phyloP scores from a whole-genome alignment of 2,329 filamentous ascomycete species.

The Nannizziopsis arthrosporioides region DNA sequence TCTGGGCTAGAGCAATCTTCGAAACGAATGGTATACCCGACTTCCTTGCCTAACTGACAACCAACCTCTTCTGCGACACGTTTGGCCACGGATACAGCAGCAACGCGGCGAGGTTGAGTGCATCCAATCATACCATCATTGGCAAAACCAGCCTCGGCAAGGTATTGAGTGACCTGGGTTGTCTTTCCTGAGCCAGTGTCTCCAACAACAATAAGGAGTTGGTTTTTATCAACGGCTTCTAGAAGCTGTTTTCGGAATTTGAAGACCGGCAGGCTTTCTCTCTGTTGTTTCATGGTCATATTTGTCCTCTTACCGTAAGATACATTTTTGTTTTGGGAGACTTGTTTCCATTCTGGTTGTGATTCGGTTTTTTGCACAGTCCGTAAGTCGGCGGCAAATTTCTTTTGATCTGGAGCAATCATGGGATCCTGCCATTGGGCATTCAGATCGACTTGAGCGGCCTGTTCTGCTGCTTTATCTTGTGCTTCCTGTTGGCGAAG shows the following conservation, averaged over 20 bases:
- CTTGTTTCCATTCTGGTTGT: conserved; percentile 86
- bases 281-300: conserved; percentile 89
- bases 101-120: conserved; percentile 91
- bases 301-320: conserved; percentile 75
- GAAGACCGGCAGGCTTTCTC: conserved; percentile 78
- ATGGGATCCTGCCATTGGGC: conserved; percentile 97
- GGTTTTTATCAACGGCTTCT: conserved; percentile 74
- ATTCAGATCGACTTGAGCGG: conserved; percentile 66
- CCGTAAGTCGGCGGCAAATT: conserved; percentile 80
- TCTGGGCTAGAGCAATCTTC: conserved; percentile 81
- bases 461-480: conserved; percentile 61
- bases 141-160: conserved; percentile 83
- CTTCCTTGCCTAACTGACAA: conserved; percentile 77
- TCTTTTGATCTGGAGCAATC: conserved; percentile 69
- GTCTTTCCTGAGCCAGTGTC: conserved; percentile 97
- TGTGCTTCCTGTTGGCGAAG: conserved; percentile 78
- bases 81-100: conserved; percentile 94
- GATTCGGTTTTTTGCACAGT: conserved; percentile 49
- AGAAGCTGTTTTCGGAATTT: conserved; percentile 80
- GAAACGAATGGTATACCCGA: conserved; percentile 95
- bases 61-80: conserved; percentile 94
- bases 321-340: conserved; percentile 65
- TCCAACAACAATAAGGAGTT: conserved; percentile 88
- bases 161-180: conserved; percentile 87
- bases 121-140: conserved; percentile 86